These are phyloP conservation scores for Didymella sp. DNA, from an alignment of 2,329 filamentous ascomycete species.

Conservation along the genomic window DNA sequence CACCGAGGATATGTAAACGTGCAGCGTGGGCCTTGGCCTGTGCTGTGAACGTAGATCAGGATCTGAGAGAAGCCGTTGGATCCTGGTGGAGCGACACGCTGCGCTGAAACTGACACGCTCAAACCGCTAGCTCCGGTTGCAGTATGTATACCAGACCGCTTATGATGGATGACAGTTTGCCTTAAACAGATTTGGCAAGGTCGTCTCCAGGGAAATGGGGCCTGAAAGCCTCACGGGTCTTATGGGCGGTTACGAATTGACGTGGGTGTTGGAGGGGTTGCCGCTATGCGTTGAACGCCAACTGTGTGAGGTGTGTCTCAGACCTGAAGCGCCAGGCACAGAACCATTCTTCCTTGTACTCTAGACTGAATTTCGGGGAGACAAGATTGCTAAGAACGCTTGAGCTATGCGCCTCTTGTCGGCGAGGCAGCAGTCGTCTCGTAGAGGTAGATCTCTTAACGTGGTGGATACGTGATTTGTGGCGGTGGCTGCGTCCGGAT, in stretches of 20 bases:
- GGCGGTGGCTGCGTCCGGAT: background rate
- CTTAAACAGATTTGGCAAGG: slow-evolving; percentile 27
- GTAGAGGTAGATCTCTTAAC: slow-evolving; percentile 3
- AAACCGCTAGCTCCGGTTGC: slow-evolving; percentile 40
- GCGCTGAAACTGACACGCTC: slow-evolving; percentile 50
- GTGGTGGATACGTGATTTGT: slow-evolving; percentile 3
- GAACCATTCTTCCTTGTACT: slow-evolving; percentile 43
- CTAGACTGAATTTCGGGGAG: slow-evolving; percentile 28
- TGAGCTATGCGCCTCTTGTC: slow-evolving; percentile 34
- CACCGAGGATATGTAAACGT: slow-evolving; percentile 47
- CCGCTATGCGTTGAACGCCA: slow-evolving; percentile 41
- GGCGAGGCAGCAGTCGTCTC: slow-evolving; percentile 30
- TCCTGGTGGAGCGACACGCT: slow-evolving; percentile 40
- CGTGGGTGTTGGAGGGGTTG: slow-evolving; percentile 25
- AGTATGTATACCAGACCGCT: slow-evolving; percentile 39
- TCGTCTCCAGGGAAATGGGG: background rate
- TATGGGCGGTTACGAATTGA: slow-evolving; percentile 24
- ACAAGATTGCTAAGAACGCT: slow-evolving; percentile 26
- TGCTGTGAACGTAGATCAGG: slow-evolving; percentile 42
- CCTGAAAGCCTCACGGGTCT: slow-evolving; percentile 28
- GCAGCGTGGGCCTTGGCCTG: slow-evolving; percentile 33
- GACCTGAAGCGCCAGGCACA: slow-evolving; percentile 49
- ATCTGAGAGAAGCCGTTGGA: slow-evolving; percentile 26
- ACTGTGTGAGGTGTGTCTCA: slow-evolving; percentile 51
- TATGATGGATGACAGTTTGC: slow-evolving; percentile 42